Base-by-base conservation (phyloP, 192 early-diverging fungal genomes). In the Pilobolus umbonatus region DNA sequence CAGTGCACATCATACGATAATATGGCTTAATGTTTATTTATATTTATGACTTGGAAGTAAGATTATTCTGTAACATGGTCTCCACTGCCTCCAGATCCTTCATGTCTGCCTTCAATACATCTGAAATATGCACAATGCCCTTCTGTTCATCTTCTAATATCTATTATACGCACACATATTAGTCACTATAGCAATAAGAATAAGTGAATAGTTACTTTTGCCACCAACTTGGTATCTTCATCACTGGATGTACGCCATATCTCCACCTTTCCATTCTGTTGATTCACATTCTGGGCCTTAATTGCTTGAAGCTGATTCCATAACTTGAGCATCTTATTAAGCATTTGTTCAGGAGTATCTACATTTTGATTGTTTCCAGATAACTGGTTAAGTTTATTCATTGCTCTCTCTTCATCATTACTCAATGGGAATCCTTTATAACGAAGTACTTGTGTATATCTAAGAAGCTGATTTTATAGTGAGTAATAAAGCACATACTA, bases 391-490 rank as follows among this genome's bases (percentile, higher is more conserved):
- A 98, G 63, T 29, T 85, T 74, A 5, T 80, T 77, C 52, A 82
- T 64, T 31, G 95, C 73, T 28, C 73, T 44, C 62, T 94, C 91
- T 69, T 98, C 95, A 47, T 92, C 88, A n/a, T 74, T 73, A 5
- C 83, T 77, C 39, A 96, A 76, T 8, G 88, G 84, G 62, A 88
- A 87, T 0, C 93, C 93, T 29, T 84, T 81, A 47, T 89, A 85
- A 22, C 90, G 79, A 56, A 96, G 69, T 11, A 96, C 67, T 76
- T 96, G 91, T 22, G 94, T 80, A 36, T 80, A 69, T 62, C 86
- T 91, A 88, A 96, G 90, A 35, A 98, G 75, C 85, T 93, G 62
- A 34, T n/a, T 21, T 21, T n/a, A 12, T 26, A 19, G 26, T 7
- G 17, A 40, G 17, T 39, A 17, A 47, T 36, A 25, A 47, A 38